Evolutionary conservation across 768 basidiomycete genomes (phyloP), one percentile per base, ranked within the genome.

Genomic region (Amanita thiersii): DNA sequence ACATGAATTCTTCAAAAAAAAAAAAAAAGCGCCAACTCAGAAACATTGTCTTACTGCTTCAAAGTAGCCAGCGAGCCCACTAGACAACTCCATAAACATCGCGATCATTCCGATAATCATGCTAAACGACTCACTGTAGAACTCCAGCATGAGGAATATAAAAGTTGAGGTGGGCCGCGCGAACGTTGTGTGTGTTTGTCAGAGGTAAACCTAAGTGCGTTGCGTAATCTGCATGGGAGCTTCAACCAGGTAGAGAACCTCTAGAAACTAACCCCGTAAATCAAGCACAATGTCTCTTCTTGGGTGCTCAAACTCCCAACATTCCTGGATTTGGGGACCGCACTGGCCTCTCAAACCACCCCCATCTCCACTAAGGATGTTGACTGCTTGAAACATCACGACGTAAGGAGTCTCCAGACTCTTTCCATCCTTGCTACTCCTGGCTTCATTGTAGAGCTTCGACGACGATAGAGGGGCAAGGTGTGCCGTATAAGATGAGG

Each of bases 221-320:
- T 2, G 12, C 37, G 25, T 43, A 39, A 32, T n/a, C n/a, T n/a
- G n/a, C n/a, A n/a, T n/a, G n/a, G n/a, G 28, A 21, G 25, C 28
- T 23, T 17, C 12, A 40, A 23, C 12, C 26, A 32, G 38, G 38
- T 34, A 23, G 35, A 5, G 32, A 15, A 39, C 33, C 40, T 15
- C 42, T 39, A 40, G 40, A 41, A 31, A 33, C 65, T 44, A 48
- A 86, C 91, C 90, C 60, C 69, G 68, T 14, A 69, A 61, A 56
- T 94, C 80, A 4, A 90, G 61, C 0, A 86, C 75, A 1, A 81
- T 70, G 55, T 94, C 89, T 40, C 75, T 71, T 45, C 89, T 66
- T 1, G 96, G 94, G 64, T 99, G 96, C 49, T 87, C 88, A 59
- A 98, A 99, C 48, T 86, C 83, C 96, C 96, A 99, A 52, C 94